Conservation (phyloP, 1,284 basidiomycete species). For the Agroathelia rolfsii region DNA sequence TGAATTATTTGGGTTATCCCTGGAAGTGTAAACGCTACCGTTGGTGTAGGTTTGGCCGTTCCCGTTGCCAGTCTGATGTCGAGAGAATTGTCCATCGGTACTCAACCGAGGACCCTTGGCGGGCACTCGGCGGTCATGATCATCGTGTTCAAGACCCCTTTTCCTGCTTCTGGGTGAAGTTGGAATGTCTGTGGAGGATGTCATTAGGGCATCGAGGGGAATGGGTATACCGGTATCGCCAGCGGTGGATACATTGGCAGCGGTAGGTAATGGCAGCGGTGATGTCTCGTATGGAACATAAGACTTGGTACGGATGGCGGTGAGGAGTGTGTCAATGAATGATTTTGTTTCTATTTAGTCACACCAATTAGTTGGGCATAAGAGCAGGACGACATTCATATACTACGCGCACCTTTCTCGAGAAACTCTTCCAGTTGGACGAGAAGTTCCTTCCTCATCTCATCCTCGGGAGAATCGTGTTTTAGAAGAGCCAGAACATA, state of each 20-base stretch:
- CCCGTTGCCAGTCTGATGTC: slow-evolving; percentile 40
- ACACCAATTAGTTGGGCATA: too few species aligned
- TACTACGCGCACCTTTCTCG: slow-evolving; percentile 59
- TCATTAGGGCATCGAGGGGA: slow-evolving; percentile 55
- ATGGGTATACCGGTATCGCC: slow-evolving; percentile 65
- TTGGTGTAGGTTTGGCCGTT: slow-evolving; percentile 25
- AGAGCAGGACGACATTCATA: too few species aligned
- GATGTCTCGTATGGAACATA: slow-evolving; percentile 77
- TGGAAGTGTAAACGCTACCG: too few species aligned
- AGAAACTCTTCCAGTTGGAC: slow-evolving; percentile 86
- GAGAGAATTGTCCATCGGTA: slow-evolving; percentile 50
- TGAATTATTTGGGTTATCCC: too few species aligned
- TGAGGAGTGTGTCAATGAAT: slow-evolving; percentile 82
- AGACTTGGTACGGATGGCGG: slow-evolving; percentile 70
- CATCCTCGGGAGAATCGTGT: slow-evolving; percentile 76
- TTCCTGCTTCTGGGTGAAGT: slow-evolving; percentile 51
- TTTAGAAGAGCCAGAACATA: slow-evolving; percentile 93
- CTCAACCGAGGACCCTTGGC: slow-evolving; percentile 62
- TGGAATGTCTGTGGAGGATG: slow-evolving; percentile 29
- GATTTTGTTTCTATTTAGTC: slow-evolving; percentile 48
- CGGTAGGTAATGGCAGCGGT: too few species aligned
- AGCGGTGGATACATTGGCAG: slow-evolving; percentile 22
- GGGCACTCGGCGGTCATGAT: slow-evolving; percentile 43
- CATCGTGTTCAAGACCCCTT: slow-evolving; percentile 51
- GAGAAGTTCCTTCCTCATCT: slow-evolving; percentile 72